phyloP scores from a whole-genome alignment of 1,284 basidiomycete species.

The Athelia psychrophila region DNA sequence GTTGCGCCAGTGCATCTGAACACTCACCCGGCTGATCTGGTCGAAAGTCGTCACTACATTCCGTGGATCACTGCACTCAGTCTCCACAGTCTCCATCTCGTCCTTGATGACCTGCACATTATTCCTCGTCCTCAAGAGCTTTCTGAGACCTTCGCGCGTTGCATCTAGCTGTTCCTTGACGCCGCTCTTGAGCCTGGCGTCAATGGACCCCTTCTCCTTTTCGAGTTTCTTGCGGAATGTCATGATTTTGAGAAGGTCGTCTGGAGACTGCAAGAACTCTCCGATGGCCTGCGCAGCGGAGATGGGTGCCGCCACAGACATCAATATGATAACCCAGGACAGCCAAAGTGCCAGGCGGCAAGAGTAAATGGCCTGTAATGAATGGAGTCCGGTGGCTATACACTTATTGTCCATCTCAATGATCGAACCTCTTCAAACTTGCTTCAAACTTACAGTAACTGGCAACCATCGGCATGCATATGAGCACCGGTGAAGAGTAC shows the following conservation, averaged over 20 bases:
- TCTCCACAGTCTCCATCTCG: slow-evolving; percentile 88
- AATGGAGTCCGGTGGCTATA: too few species aligned
- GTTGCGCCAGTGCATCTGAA: not conserved
- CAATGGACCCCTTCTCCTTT: slow-evolving; percentile 96
- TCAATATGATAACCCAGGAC: too few species aligned
- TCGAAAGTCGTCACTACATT: slow-evolving; percentile 81
- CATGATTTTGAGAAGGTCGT: slow-evolving; percentile 89
- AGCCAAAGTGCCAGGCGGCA: too few species aligned
- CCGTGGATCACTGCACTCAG: slow-evolving; percentile 71
- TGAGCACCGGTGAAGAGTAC: too few species aligned
- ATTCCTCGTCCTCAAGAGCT: slow-evolving; percentile 78
- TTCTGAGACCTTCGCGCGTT: slow-evolving; percentile 86
- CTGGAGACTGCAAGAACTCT: slow-evolving; percentile 88
- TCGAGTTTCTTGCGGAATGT: slow-evolving; percentile 92
- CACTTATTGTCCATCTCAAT: too few species aligned
- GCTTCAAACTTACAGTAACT: too few species aligned
- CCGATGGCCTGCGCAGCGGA: slow-evolving; percentile 81
- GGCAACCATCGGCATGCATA: too few species aligned
- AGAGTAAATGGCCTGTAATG: too few species aligned
- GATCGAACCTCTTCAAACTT: too few species aligned
- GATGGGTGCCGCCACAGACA: slow-evolving; percentile 40
- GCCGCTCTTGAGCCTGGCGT: slow-evolving; percentile 87
- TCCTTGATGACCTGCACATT: slow-evolving; percentile 89
- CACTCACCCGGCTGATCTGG: slow-evolving; percentile 85
- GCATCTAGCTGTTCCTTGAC: slow-evolving; percentile 94